Percentiles rank a stretch among this genome's conserved stretches.
Evolutionary conservation across 2,329 filamentous ascomycete genomes (phyloP).

Genomic region (Raffaelea arxii): DNA sequence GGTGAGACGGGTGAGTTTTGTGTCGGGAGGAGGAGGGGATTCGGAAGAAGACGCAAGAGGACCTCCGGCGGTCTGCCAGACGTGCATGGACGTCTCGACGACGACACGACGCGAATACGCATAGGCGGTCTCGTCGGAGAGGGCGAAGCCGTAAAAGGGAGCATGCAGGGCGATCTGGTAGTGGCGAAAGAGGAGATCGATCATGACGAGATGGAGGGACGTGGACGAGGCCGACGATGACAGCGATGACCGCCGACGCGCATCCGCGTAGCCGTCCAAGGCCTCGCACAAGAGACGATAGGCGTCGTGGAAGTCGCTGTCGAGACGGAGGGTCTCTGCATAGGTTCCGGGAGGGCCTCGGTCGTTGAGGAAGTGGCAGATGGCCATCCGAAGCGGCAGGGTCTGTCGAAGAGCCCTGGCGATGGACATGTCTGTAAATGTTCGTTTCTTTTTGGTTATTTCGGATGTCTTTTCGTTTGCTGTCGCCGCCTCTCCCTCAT

Average conservation of each 20-base stretch:
- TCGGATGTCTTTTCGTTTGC: neutral
- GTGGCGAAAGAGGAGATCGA: slow-evolving; percentile 32
- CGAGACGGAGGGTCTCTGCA: slow-evolving; percentile 34
- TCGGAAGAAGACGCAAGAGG: no score
- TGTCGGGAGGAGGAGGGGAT: no score
- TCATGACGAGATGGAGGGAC: slow-evolving; percentile 28
- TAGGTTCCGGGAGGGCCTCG: slow-evolving; percentile 33
- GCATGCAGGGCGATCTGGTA: slow-evolving; percentile 45
- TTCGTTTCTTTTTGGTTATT: neutral
- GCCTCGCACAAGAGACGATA: slow-evolving; percentile 23
- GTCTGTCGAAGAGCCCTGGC: slow-evolving; percentile 35
- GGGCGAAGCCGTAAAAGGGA: slow-evolving; percentile 30
- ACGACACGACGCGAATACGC: slow-evolving; percentile 43
- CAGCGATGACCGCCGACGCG: neutral
- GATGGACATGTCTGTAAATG: slow-evolving; percentile 36
- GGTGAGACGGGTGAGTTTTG: slow-evolving; percentile 27
- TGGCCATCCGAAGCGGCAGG: slow-evolving; percentile 30
- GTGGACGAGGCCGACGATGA: neutral
- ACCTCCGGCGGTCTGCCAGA: slow-evolving; percentile 16
- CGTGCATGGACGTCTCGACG: slow-evolving; percentile 25
- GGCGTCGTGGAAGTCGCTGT: slow-evolving; percentile 30
- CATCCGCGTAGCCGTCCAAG: slow-evolving; percentile 15
- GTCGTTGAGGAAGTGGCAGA: slow-evolving; percentile 36
- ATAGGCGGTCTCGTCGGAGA: slow-evolving; percentile 33
- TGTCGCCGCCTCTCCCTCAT: neutral